phyloP scores from a whole-genome alignment of 2,329 filamentous ascomycete species.

The Boeremia exigua region DNA sequence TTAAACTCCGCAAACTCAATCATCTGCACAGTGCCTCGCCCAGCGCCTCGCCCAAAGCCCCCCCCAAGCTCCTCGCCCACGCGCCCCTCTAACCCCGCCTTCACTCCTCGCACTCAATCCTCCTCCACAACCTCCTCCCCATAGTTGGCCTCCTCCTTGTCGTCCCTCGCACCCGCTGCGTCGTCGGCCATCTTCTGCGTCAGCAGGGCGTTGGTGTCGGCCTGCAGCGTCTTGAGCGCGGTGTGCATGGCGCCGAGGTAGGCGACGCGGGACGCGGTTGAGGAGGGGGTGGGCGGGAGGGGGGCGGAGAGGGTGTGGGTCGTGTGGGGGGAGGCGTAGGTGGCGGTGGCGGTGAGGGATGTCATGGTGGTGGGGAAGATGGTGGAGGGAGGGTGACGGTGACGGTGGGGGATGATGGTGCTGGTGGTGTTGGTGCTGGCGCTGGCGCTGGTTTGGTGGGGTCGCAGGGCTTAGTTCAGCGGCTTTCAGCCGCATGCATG shows the following conservation, averaged over 20 bases:
- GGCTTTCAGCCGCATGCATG: slow-evolving; percentile 15
- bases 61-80: too few relatives aligned
- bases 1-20: too few relatives aligned
- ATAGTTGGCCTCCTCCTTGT: slow-evolving; percentile 63
- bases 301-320: slow-evolving; percentile 27
- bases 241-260: slow-evolving; percentile 67
- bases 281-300: slow-evolving; percentile 22
- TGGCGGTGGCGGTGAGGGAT: slow-evolving; percentile 51
- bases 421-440: neutral
- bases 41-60: too few relatives aligned
- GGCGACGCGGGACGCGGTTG: slow-evolving; percentile 59
- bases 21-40: too few relatives aligned
- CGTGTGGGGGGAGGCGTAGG: slow-evolving; percentile 60
- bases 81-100: too few relatives aligned
- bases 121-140: slow-evolving; percentile 80
- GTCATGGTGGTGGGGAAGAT: slow-evolving; percentile 32
- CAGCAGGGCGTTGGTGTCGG: slow-evolving; percentile 71
- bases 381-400: neutral
- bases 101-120: too few relatives aligned
- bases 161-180: slow-evolving; percentile 57
- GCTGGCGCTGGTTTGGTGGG: neutral
- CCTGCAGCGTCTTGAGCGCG: slow-evolving; percentile 66
- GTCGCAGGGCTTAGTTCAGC: neutral
- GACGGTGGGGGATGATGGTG: neutral
- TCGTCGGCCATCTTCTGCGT: slow-evolving; percentile 78